phyloP scores from a whole-genome alignment of 1,139 yeast species.

The Hyphopichia fennica region DNA sequence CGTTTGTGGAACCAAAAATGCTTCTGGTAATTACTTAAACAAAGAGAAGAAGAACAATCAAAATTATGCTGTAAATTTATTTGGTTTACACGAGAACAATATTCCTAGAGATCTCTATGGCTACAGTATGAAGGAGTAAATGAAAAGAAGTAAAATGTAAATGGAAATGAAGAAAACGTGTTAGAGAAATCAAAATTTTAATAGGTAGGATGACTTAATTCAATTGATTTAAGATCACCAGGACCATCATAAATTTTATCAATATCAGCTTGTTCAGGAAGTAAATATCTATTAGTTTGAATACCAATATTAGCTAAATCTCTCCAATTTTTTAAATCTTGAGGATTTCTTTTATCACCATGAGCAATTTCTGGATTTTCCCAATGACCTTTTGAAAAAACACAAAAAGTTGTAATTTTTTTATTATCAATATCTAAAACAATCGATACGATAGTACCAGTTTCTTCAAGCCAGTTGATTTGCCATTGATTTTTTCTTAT shows the following conservation, averaged over 20 bases:
- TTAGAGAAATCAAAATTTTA: not conserved
- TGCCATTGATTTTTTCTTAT: conserved; percentile 7
- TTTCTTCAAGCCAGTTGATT: conserved; percentile 6
- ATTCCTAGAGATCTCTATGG: no score
- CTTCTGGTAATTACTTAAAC: no score
- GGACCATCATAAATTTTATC: not conserved
- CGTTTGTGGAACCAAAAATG: not conserved
- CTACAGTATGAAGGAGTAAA: no score
- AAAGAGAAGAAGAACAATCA: no score
- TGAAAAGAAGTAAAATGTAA: no score
- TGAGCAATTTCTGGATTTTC: not conserved
- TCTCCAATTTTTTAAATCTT: not conserved
- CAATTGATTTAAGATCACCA: not conserved
- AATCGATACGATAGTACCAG: conserved; percentile 5
- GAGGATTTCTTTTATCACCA: conserved; percentile 2
- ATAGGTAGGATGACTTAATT: not conserved
- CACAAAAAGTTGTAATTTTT: not conserved
- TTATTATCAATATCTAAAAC: not conserved
- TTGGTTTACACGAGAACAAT: no score
- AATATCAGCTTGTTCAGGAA: conserved; percentile 1
- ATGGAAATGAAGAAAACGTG: no score
- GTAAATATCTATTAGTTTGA: conserved; percentile 1
- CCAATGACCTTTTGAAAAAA: conserved; percentile 1
- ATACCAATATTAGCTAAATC: not conserved
- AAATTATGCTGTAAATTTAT: not conserved